Percentiles rank a stretch among this genome's conserved stretches.
Conservation (phyloP, 176 grass and related monocot species). For the Oryza coarctata region DNA sequence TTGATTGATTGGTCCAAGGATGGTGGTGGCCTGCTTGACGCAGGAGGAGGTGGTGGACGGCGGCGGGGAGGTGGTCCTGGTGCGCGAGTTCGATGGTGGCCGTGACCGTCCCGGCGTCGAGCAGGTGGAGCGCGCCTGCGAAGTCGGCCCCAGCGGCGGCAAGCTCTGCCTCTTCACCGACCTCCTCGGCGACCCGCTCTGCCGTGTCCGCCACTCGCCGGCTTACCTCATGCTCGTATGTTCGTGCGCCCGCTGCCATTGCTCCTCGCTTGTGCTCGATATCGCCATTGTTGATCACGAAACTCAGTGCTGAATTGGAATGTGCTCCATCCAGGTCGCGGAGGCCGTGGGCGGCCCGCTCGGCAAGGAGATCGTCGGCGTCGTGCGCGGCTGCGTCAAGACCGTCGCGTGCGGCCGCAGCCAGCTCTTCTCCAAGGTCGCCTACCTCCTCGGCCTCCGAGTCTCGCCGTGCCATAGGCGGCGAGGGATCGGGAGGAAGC, state of each 20-base stretch:
- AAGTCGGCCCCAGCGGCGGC: conserved; percentile 56
- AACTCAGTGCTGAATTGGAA: too few relatives aligned
- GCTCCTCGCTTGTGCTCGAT: too few relatives aligned
- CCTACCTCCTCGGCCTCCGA: conserved; percentile 81
- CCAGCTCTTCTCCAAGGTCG: conserved; percentile 48
- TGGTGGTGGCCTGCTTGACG: background rate
- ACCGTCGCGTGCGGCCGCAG: conserved; percentile 48
- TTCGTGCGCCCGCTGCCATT: background rate
- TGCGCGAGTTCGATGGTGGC: conserved; percentile 52
- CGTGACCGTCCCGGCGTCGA: conserved; percentile 45
- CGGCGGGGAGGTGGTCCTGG: background rate
- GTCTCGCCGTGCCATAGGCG: conserved; percentile 54
- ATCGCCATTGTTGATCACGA: background rate
- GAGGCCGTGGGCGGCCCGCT: conserved; percentile 18
- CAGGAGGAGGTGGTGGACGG: conserved; percentile 15
- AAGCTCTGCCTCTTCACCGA: conserved; percentile 79
- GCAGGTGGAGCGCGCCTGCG: conserved; percentile 54
- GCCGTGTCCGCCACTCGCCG: conserved; percentile 73
- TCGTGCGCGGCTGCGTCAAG: conserved; percentile 76
- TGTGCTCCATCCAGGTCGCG: conserved; percentile 35
- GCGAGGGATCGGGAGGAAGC: conserved; percentile 41
- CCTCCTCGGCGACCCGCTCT: conserved; percentile 79
- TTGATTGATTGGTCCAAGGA: background rate
- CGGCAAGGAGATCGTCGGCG: conserved; percentile 52
- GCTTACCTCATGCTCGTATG: conserved; percentile 75